A percentile compares a stretch with the other conserved stretches of the same genome.
These are phyloP conservation scores for Picochlorum sp. DNA, from an alignment of 139 green algal genomes.

Conservation along the genomic window DNA sequence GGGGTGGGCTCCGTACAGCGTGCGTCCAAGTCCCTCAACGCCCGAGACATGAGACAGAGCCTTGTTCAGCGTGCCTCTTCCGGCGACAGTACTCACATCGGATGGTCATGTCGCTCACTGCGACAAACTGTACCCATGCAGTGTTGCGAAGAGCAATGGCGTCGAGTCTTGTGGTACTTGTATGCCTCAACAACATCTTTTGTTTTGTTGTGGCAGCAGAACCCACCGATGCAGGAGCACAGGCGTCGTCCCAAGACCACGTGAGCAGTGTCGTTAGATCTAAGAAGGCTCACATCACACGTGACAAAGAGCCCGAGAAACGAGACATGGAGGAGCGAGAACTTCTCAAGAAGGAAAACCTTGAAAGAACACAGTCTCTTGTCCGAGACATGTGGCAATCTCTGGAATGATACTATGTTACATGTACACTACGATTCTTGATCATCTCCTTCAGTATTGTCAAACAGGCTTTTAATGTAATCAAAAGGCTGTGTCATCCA, in stretches of 20 bases:
- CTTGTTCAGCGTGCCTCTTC: conserved; percentile 11
- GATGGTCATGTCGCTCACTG: too few species aligned
- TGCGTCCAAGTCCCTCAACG: too few species aligned
- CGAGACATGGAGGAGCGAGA: conserved; percentile 7
- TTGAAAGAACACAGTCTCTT: conserved; percentile 8
- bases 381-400: conserved; percentile 31
- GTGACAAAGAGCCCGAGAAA: neutral
- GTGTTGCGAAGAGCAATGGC: neutral
- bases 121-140: too few species aligned
- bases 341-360: conserved; percentile 6
- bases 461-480: conserved; percentile 12
- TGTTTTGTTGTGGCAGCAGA: neutral
- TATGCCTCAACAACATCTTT: too few species aligned
- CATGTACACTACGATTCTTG: neutral
- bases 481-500: conserved; percentile 29
- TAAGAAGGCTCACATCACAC: neutral
- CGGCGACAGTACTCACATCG: conserved; percentile 4
- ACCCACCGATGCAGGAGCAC: neutral
- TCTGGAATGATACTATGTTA: conserved; percentile 23
- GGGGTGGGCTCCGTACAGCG: too few species aligned
- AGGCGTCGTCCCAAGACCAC: too few species aligned
- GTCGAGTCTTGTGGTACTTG: neutral
- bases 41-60: too few species aligned
- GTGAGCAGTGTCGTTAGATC: neutral
- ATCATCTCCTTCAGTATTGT: neutral